Evolutionary conservation across 257 asterid genomes (phyloP).

Genomic region (Nicotiana paniculata): DNA sequence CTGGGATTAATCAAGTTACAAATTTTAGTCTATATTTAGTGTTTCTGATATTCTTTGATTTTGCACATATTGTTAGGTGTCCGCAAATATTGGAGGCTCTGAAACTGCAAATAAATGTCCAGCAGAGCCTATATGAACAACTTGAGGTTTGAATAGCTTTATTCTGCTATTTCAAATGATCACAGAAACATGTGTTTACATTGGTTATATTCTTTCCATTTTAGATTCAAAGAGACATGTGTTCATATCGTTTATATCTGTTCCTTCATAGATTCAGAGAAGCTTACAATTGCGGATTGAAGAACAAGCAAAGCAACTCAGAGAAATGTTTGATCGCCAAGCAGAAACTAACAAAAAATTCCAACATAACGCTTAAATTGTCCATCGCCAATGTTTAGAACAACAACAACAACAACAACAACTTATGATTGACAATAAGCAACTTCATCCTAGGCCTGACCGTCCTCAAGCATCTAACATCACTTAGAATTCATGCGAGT

Average conservation of each 20-base stretch:
- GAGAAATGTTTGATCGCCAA: slow-evolving; percentile 26
- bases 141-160: slow-evolving; percentile 25
- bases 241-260: neutral
- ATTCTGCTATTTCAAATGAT: no score
- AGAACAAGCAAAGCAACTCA: slow-evolving; percentile 41
- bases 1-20: no score
- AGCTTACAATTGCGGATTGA: slow-evolving; percentile 37
- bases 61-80: slow-evolving; percentile 12
- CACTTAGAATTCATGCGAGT: no score
- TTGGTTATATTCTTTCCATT: neutral
- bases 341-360: neutral
- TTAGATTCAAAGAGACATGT: slow-evolving; percentile 22
- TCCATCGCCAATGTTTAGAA: neutral
- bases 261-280: slow-evolving; percentile 25
- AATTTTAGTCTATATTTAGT: no score
- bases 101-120: slow-evolving; percentile 32
- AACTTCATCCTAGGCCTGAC: neutral
- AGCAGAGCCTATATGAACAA: slow-evolving; percentile 23
- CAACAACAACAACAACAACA: no score
- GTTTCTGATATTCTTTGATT: neutral
- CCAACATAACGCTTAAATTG: neutral
- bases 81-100: slow-evolving; percentile 32
- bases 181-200: neutral
- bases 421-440: no score
- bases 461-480: no score